These are phyloP conservation scores for Galerina marginata DNA, from an alignment of 768 basidiomycete genomes.

Conservation along the genomic window DNA sequence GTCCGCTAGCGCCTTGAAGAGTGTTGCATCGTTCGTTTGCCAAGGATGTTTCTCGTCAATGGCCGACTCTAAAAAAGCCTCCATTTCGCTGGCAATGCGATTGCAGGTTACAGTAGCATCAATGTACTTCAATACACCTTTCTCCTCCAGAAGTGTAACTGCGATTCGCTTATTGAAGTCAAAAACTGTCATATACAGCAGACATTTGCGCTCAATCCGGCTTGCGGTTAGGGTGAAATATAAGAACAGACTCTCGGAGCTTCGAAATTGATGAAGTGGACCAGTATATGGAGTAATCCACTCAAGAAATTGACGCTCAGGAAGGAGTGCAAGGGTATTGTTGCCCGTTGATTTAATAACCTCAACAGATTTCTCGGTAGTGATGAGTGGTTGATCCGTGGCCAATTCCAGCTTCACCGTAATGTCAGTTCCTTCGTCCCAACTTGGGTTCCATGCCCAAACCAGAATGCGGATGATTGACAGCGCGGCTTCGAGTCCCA, in stretches of 20 bases:
- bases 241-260: background rate
- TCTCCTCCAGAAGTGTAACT: background rate
- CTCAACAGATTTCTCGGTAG: background rate
- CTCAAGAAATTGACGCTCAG: background rate
- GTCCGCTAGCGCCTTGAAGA: background rate
- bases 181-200: background rate
- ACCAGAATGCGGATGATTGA: conserved; percentile 15
- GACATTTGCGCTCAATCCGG: too few species aligned
- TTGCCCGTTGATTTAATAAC: background rate
- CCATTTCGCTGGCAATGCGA: background rate
- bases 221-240: background rate
- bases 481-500: conserved; percentile 12
- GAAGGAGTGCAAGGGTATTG: background rate
- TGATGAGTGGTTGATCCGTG: background rate
- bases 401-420: background rate
- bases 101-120: background rate
- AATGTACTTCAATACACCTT: background rate
- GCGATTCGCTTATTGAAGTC: background rate
- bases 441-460: conserved; percentile 17
- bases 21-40: background rate
- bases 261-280: background rate
- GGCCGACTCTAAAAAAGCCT: background rate
- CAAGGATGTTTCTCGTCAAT: background rate
- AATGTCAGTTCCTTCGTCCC: conserved; percentile 4
- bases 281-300: background rate